phyloP scores from a whole-genome alignment of 257 asterid species.

The Solanum chiquidenum region DNA sequence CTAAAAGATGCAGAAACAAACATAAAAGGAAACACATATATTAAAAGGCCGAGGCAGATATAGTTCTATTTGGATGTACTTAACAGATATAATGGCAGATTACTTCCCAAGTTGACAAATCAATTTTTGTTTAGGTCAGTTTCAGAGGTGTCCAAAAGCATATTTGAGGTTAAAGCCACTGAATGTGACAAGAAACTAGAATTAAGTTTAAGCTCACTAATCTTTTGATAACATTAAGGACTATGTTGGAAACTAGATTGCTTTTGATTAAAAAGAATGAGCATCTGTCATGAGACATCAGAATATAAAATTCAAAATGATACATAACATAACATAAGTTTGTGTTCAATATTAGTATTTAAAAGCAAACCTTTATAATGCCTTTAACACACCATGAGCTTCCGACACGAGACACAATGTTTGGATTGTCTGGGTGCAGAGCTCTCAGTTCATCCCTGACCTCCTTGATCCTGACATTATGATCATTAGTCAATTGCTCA shows the following conservation, averaged over 20 bases:
- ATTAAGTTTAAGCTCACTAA: too few species aligned
- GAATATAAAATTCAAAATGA: background rate
- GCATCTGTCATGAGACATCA: background rate
- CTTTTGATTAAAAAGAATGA: background rate
- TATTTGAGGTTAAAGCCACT: background rate
- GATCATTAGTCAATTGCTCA: constrained; percentile 70
- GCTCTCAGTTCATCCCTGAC: constrained; percentile 55
- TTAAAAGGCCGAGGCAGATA: too few species aligned
- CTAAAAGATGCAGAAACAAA: constrained; percentile 18
- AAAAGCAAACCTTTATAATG: constrained; percentile 59
- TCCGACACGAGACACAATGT: constrained; percentile 35
- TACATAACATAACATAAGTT: background rate
- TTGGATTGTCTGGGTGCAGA: constrained; percentile 58
- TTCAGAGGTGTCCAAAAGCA: too few species aligned
- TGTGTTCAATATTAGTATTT: background rate
- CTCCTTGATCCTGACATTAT: constrained; percentile 55
- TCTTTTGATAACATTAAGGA: too few species aligned
- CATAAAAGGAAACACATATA: background rate
- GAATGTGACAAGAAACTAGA: too few species aligned
- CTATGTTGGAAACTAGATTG: too few species aligned
- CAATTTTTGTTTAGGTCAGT: too few species aligned
- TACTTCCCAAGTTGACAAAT: background rate
- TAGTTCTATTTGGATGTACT: background rate
- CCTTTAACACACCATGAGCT: constrained; percentile 82
- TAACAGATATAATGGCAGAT: background rate